Evolutionary conservation across 768 basidiomycete species (phyloP).

Genomic region (Rhizopogon roseolus): DNA sequence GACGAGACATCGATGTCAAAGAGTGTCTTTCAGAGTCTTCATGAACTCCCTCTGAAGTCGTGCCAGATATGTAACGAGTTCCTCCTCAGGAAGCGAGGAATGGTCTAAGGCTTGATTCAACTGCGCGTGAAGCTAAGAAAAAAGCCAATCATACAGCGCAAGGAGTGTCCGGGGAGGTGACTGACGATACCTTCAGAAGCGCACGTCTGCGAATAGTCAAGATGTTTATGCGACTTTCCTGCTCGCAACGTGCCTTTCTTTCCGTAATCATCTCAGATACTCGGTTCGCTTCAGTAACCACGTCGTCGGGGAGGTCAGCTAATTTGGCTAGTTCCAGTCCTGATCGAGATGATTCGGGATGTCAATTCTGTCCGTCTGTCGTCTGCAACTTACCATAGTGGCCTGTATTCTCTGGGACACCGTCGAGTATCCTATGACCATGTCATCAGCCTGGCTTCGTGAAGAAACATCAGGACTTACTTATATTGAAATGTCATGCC

Average conservation of each 20-base stretch:
- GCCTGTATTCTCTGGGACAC: conserved; percentile 51
- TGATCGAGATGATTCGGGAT: conserved; percentile 22
- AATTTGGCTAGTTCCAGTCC: conserved; percentile 87
- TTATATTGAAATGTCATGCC: conserved; percentile 79
- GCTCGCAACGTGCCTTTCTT: conserved; percentile 51
- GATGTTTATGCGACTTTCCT: conserved; percentile 57
- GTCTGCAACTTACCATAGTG: conserved; percentile 59
- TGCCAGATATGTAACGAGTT: conserved; percentile 59
- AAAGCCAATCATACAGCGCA: background rate
- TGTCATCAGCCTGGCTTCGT: background rate
- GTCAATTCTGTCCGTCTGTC: background rate
- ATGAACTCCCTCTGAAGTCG: conserved; percentile 70
- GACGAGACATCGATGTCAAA: conserved; percentile 10
- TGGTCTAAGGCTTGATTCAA: conserved; percentile 69
- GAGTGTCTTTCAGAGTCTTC: conserved; percentile 40
- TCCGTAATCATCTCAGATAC: conserved; percentile 57
- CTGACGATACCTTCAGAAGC: conserved; percentile 52
- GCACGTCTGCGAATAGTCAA: conserved; percentile 61
- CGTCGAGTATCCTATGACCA: conserved; percentile 63
- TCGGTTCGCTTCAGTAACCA: conserved; percentile 57
- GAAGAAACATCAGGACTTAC: conserved; percentile 28
- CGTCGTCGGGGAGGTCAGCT: conserved; percentile 76
- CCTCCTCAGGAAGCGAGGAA: conserved; percentile 69
- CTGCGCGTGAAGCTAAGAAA: conserved; percentile 63
- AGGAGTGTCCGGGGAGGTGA: background rate